Evolutionary conservation across 768 basidiomycete genomes (phyloP).

Genomic region (Phylloporus sp.): DNA sequence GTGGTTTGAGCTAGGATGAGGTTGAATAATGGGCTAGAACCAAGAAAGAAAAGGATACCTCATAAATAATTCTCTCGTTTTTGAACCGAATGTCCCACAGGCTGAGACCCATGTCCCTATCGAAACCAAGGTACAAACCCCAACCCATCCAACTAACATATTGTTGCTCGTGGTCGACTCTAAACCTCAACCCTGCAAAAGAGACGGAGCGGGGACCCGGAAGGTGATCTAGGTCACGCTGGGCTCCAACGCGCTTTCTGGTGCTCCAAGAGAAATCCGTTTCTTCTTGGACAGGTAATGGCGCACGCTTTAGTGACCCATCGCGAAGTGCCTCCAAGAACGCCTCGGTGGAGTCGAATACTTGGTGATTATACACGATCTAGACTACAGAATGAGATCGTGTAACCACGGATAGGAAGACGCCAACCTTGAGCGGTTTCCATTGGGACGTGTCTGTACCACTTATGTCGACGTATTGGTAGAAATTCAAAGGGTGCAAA

Average conservation of each 20-base stretch:
- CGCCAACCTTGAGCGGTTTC: slow-evolving; percentile 47
- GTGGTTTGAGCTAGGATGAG: slow-evolving; percentile 44
- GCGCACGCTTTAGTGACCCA: slow-evolving; percentile 45
- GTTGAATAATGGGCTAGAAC: background rate
- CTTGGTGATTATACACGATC: slow-evolving; percentile 59
- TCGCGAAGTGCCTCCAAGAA: slow-evolving; percentile 53
- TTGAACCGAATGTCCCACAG: slow-evolving; percentile 59
- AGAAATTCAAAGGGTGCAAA: slow-evolving; percentile 54
- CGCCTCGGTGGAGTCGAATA: slow-evolving; percentile 44
- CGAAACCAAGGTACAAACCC: slow-evolving; percentile 58
- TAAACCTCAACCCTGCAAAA: slow-evolving; percentile 56
- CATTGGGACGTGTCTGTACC: slow-evolving; percentile 51
- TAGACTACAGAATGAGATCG: slow-evolving; percentile 15
- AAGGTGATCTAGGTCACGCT: slow-evolving; percentile 57
- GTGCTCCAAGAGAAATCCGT: slow-evolving; percentile 43
- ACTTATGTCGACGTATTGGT: slow-evolving; percentile 53
- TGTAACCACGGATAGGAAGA: background rate
- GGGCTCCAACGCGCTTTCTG: slow-evolving; percentile 37
- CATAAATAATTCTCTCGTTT: slow-evolving; percentile 59
- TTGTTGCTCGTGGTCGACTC: slow-evolving; percentile 47
- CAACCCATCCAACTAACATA: slow-evolving; percentile 71
- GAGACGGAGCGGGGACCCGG: slow-evolving; percentile 62
- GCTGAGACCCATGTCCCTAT: slow-evolving; percentile 62
- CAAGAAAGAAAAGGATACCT: slow-evolving; percentile 30
- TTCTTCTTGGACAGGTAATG: slow-evolving; percentile 28